Percentiles rank a stretch among this genome's conserved stretches.
Conservation (phyloP, 1,284 basidiomycete genomes). For the Cutaneotrichosporon arboriforme region DNA sequence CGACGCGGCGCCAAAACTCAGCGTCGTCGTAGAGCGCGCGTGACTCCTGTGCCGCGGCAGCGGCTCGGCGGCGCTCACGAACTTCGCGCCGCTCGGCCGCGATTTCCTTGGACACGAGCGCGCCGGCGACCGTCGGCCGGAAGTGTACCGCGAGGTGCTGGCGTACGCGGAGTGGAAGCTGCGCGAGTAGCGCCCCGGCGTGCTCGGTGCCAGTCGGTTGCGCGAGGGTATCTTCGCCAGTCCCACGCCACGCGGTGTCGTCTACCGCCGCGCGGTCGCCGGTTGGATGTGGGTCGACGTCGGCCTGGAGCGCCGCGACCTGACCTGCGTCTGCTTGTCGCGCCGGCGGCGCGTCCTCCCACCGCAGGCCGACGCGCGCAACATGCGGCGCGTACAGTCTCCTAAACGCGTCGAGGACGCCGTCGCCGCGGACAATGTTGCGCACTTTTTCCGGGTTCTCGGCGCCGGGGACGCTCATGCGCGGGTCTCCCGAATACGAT, state of each 20-base stretch:
- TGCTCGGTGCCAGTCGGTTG: conserved; percentile 45
- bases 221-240: conserved; percentile 33
- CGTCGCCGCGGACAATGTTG: conserved; percentile 82
- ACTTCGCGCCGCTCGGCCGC: conserved; percentile 5
- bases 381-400: conserved; percentile 77
- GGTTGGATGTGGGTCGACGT: not conserved
- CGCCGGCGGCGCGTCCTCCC: not conserved
- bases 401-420: conserved; percentile 65
- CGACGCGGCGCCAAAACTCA: conserved; percentile 69
- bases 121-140: conserved; percentile 19
- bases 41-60: not conserved
- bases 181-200: conserved; percentile 64
- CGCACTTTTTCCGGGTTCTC: conserved; percentile 92
- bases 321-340: not conserved
- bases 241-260: conserved; percentile 4
- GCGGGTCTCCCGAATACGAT: conserved; percentile 76
- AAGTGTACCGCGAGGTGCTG: conserved; percentile 20
- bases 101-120: conserved; percentile 14
- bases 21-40: conserved; percentile 54
- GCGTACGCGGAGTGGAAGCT: conserved; percentile 63
- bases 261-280: conserved; percentile 7
- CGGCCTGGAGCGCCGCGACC: conserved; percentile 12
- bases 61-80: not conserved
- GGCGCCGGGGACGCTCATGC: conserved; percentile 81
- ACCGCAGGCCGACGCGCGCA: conserved; percentile 51